phyloP scores from a whole-genome alignment of 371 early-diverging fungal genomes.

The Mucor mucedo region DNA sequence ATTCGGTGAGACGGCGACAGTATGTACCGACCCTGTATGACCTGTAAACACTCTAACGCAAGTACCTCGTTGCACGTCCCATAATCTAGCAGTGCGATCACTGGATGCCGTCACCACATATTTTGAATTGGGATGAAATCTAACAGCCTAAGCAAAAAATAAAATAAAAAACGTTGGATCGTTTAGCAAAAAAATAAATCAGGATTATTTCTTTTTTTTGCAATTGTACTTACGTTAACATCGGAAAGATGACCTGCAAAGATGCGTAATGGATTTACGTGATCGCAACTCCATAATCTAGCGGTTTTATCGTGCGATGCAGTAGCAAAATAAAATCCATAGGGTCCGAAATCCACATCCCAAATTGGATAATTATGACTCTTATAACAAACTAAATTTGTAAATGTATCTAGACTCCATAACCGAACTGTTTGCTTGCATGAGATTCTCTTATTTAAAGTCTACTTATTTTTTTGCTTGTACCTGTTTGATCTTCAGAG shows the following conservation, averaged over 20 bases:
- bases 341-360: conserved; percentile 91
- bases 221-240: conserved; percentile 79
- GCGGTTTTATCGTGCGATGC: conserved; percentile 97
- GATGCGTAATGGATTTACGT: conserved; percentile 94
- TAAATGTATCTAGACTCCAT: conserved; percentile 93
- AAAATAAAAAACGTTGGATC: neutral
- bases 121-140: conserved; percentile 98
- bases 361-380: conserved; percentile 99
- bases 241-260: conserved; percentile 98
- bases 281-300: conserved; percentile 96
- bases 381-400: conserved; percentile 92
- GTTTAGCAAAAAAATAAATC: neutral
- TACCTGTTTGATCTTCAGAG: conserved; percentile 96
- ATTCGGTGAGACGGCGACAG: conserved; percentile 94
- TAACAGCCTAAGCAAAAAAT: conserved; percentile 66
- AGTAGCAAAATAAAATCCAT: conserved; percentile 97
- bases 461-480: neutral
- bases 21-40: conserved; percentile 86
- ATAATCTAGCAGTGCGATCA: conserved; percentile 95
- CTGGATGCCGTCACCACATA: conserved; percentile 96
- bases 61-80: conserved; percentile 94
- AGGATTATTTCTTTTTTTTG: neutral
- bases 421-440: conserved; percentile 72
- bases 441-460: neutral
- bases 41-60: conserved; percentile 95